phyloP scores from a whole-genome alignment of 805 yeast genomes.

The Myxozyma vanderwaltii region DNA sequence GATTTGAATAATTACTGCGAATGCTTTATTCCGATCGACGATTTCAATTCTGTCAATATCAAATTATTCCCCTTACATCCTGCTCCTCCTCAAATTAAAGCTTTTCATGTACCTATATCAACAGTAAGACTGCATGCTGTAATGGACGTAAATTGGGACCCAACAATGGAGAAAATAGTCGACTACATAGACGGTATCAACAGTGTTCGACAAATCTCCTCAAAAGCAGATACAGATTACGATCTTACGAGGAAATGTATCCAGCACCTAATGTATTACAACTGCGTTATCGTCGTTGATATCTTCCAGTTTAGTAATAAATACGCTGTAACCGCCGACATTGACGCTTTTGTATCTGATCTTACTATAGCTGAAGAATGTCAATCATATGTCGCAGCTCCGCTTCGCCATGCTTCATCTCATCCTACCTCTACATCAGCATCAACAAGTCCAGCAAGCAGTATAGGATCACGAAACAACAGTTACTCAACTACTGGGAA shows the following conservation, averaged over 20 bases:
- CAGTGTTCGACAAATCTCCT: slow-evolving; percentile 73
- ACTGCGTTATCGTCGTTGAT: slow-evolving; percentile 79
- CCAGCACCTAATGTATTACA: slow-evolving; percentile 87
- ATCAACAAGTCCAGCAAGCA: neutral
- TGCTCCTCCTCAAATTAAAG: slow-evolving; percentile 72
- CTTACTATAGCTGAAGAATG: slow-evolving; percentile 75
- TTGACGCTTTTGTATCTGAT: slow-evolving; percentile 67
- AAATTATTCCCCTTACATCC: slow-evolving; percentile 88
- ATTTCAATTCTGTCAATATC: slow-evolving; percentile 85
- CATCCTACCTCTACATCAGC: slow-evolving; percentile 44
- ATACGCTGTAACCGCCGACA: slow-evolving; percentile 83
- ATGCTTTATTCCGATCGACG: slow-evolving; percentile 90
- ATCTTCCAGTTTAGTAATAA: slow-evolving; percentile 86
- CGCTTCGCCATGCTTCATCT: neutral
- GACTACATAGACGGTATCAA: slow-evolving; percentile 89
- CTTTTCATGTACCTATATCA: slow-evolving; percentile 90
- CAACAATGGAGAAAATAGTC: slow-evolving; percentile 84
- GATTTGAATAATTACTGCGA: slow-evolving; percentile 95
- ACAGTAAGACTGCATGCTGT: slow-evolving; percentile 71
- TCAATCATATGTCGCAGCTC: slow-evolving; percentile 65
- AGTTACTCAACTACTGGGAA: neutral
- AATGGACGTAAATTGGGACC: slow-evolving; percentile 95
- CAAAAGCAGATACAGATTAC: slow-evolving; percentile 78
- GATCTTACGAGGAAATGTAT: slow-evolving; percentile 80
- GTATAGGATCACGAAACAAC: neutral